Evolutionary conservation across 225 moss, liverwort and hornwort species (phyloP).

Genomic region (Antitrichia curtipendula): DNA sequence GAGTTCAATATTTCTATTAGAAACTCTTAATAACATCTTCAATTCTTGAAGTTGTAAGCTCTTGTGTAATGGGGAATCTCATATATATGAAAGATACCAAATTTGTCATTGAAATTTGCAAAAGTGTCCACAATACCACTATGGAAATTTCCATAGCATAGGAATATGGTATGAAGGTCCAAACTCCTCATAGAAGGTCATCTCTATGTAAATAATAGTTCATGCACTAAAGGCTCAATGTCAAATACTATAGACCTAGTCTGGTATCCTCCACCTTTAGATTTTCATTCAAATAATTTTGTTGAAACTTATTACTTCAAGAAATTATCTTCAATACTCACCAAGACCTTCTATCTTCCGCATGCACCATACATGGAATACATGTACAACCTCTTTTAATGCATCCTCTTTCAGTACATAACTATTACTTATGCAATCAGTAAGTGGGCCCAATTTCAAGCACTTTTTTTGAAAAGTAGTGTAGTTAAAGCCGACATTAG

Average conservation of each 20-base stretch:
- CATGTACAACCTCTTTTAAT: no score
- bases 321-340: neutral
- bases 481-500: no score
- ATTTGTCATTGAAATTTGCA: neutral
- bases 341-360: neutral
- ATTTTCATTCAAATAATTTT: neutral
- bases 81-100: no score
- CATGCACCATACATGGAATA: neutral
- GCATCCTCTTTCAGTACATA: no score
- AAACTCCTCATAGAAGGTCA: neutral
- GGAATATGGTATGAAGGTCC: neutral
- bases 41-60: neutral
- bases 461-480: no score
- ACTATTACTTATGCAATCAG: no score
- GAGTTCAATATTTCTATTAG: neutral
- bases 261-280: neutral
- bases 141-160: neutral
- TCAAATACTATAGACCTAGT: rapidly evolving
- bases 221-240: neutral
- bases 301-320: neutral
- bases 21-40: neutral
- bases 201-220: neutral
- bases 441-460: no score
- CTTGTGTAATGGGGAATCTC: rapidly evolving
- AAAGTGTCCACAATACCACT: neutral